A percentile compares a stretch with the other conserved stretches of the same genome.
Conservation (phyloP, 345 rosid species). For the Brassica cretica region DNA sequence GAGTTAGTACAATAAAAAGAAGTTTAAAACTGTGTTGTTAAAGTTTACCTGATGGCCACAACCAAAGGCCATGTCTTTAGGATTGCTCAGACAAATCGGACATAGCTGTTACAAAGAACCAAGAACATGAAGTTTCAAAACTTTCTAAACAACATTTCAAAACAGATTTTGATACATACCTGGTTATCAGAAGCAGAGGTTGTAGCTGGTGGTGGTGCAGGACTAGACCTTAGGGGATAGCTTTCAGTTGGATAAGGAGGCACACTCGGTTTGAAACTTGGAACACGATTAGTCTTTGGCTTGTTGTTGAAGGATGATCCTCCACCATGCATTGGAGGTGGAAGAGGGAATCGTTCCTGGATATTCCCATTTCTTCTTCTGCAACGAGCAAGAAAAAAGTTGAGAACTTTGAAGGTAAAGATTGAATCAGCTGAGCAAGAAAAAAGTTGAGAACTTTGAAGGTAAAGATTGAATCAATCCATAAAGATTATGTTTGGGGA, state of each 20-base stretch:
- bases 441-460: too few species aligned
- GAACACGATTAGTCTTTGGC: constrained; percentile 42
- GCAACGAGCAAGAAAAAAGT: constrained; percentile 15
- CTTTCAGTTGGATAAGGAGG: constrained; percentile 53
- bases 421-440: constrained; percentile 4
- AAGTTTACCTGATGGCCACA: constrained; percentile 92
- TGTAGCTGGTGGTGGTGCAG: constrained; percentile 55
- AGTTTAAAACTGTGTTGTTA: not conserved
- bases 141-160: not conserved
- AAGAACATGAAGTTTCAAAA: not conserved
- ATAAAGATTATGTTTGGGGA: constrained; percentile 60
- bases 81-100: constrained; percentile 70
- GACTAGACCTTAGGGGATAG: constrained; percentile 43
- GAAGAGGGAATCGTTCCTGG: constrained; percentile 67
- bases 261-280: constrained; percentile 59
- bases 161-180: constrained; percentile 41
- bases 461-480: too few species aligned
- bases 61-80: constrained; percentile 92
- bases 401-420: not conserved
- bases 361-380: constrained; percentile 58
- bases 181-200: constrained; percentile 60
- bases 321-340: constrained; percentile 60
- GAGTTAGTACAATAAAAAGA: not conserved
- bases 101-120: constrained; percentile 59
- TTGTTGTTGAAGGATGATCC: constrained; percentile 41